Evolutionary conservation across 805 yeast species (phyloP).

Genomic region (Candida maltosa): DNA sequence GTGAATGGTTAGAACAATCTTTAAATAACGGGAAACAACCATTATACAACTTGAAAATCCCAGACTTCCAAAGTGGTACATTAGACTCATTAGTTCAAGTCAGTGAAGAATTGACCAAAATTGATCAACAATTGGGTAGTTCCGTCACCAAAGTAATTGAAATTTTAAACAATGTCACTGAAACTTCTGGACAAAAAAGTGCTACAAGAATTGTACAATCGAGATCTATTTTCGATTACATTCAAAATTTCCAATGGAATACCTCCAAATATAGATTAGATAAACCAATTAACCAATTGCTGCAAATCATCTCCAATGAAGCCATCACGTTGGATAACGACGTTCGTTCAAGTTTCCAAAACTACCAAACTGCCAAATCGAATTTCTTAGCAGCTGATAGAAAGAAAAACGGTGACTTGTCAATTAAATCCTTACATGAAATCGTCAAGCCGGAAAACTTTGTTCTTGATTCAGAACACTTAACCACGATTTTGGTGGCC

Average conservation of each 20-base stretch:
- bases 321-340: conserved; percentile 83
- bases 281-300: conserved; percentile 74
- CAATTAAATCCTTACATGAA: conserved; percentile 87
- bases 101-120: conserved; percentile 81
- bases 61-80: conserved; percentile 91
- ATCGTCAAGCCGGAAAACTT: conserved; percentile 81
- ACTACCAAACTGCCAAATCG: conserved; percentile 79
- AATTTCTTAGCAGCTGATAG: conserved; percentile 85
- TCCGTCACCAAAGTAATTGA: conserved; percentile 77
- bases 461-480: conserved; percentile 80
- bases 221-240: conserved; percentile 54
- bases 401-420: conserved; percentile 88
- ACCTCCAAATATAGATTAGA: conserved; percentile 81
- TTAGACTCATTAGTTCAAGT: conserved; percentile 87
- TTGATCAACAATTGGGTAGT: conserved; percentile 72
- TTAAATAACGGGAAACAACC: conserved; percentile 59
- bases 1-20: conserved; percentile 53
- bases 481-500: conserved; percentile 81
- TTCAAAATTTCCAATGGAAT: conserved; percentile 84
- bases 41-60: conserved; percentile 58
- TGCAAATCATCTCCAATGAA: conserved; percentile 67
- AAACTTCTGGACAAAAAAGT: conserved; percentile 13
- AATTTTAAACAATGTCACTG: conserved; percentile 47
- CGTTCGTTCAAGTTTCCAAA: conserved; percentile 69
- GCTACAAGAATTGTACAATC: conserved; percentile 36